Evolutionary conservation across 495 filamentous ascomycete genomes (phyloP).

Genomic region (Ascobolus immersus): DNA sequence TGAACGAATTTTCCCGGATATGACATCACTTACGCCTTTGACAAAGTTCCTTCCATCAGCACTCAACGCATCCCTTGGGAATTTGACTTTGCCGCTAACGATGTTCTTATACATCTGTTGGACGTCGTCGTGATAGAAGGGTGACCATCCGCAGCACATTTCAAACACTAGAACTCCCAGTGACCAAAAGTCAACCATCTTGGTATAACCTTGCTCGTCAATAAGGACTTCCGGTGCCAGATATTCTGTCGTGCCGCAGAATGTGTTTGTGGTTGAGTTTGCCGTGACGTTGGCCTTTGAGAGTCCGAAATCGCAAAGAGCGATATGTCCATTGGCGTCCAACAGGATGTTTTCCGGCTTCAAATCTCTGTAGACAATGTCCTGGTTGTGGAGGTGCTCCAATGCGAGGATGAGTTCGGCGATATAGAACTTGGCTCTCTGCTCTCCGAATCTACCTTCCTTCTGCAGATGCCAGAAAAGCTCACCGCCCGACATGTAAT

Average conservation of each 20-base stretch:
- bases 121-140: conserved; percentile 95
- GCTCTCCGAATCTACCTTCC: conserved; percentile 85
- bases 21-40: conserved; percentile 33
- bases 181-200: conserved; percentile 99
- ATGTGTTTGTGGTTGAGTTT: conserved; percentile 94
- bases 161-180: conserved; percentile 93
- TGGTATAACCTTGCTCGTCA: conserved; percentile 94
- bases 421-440: conserved; percentile 94
- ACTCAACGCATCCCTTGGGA: conserved; percentile 80
- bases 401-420: conserved; percentile 89
- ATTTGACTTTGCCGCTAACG: conserved; percentile 90
- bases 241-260: conserved; percentile 96
- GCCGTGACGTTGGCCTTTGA: conserved; percentile 93
- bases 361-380: conserved; percentile 88
- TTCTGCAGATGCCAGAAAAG: conserved; percentile 98
- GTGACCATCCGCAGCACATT: conserved; percentile 98
- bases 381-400: conserved; percentile 81
- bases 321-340: conserved; percentile 66
- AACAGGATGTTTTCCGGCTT: conserved; percentile 71
- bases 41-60: conserved; percentile 91
- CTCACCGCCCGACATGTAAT: conserved; percentile 98
- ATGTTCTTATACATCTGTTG: conserved; percentile 99
- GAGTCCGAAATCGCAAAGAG: conserved; percentile 68
- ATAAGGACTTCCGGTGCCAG: conserved; percentile 84
- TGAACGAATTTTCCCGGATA: background rate